Base-by-base conservation (phyloP, 2,329 filamentous ascomycete species). In the Microdochium bolleyi region DNA sequence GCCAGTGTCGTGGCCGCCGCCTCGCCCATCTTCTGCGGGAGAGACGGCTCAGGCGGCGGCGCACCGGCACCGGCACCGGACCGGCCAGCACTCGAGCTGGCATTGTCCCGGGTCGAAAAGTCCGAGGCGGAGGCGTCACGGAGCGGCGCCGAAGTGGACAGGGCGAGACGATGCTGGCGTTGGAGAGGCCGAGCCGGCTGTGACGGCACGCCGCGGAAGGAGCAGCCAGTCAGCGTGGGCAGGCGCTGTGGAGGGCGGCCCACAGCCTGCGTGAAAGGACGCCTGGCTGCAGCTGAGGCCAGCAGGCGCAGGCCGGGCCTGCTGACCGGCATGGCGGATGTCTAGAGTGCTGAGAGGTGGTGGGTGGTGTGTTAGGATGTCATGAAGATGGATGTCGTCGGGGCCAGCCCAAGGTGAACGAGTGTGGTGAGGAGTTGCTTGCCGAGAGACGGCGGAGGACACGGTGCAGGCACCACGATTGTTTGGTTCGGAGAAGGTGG, bases 1-100 rank as follows among this genome's bases (percentile, higher is more conserved):
- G 88, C 86, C 55, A 89, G 78, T 0, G 88, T 90, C 0, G 88
- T 91, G 9, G 83, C 84, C 2, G 87, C 88, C 5, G 85, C 76
- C 67, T 92, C 88, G 52, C 83, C 70, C 82, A 90, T 88, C 64
- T 86, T 89, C 38, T 73, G 69, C 2, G 71, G 59, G 10, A 82
- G 71, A 67, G 21, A 16, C 24, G 41, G 41, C 41, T 46, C 41
- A 4, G 41, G 41, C 3, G 41, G 41, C 5, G 7, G 7, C 37
- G 37, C 7, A 7, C 10, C 3, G 41, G 13, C 22, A 19, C 41
- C 41, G 41, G 41, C 3, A 22, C 41, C 41, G 16, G 19, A 13
- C 4, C 27, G 27, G 27, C 41, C 41, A 24, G 7, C 7, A 19
- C 16, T 24, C 14, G 16, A n/a, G 5, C 16, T n/a, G 19, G 37